Conservation (phyloP, 2,329 filamentous ascomycete species). For the Alternaria ventricosa region DNA sequence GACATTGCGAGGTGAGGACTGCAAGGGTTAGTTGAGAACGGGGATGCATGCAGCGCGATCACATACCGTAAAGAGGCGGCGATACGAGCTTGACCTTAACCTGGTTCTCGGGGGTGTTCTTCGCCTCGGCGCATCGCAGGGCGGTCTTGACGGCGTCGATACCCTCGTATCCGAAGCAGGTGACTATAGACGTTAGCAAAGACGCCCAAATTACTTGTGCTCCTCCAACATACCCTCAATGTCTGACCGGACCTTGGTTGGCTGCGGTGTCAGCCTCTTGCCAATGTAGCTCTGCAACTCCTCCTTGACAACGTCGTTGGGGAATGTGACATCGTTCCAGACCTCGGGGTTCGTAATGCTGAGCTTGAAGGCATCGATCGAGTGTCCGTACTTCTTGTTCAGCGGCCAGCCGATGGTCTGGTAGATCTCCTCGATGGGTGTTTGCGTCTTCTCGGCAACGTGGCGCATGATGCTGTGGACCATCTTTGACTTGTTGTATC, state of each 20-base stretch:
- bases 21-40: slow-evolving; percentile 17
- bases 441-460: slow-evolving; percentile 94
- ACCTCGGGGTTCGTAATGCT: slow-evolving; percentile 98
- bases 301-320: slow-evolving; percentile 81
- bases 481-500: slow-evolving; percentile 99
- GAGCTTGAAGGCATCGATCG: slow-evolving; percentile 98
- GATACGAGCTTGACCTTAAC: slow-evolving; percentile 99
- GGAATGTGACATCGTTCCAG: slow-evolving; percentile 91
- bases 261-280: slow-evolving; percentile 95
- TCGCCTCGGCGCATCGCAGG: slow-evolving; percentile 86
- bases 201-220: slow-evolving; percentile 38
- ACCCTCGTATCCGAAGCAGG: slow-evolving; percentile 80
- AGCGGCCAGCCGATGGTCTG: slow-evolving; percentile 95
- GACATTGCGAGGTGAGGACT: slow-evolving; percentile 91
- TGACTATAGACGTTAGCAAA: slow-evolving; percentile 35
- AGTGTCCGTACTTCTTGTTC: slow-evolving; percentile 96
- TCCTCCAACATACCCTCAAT: slow-evolving; percentile 80
- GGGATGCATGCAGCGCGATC: neutral
- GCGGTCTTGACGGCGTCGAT: slow-evolving; percentile 98
- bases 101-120: slow-evolving; percentile 89
- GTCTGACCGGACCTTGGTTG: slow-evolving; percentile 98
- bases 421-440: slow-evolving; percentile 93
- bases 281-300: slow-evolving; percentile 95
- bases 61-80: slow-evolving; percentile 77
- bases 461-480: slow-evolving; percentile 99